phyloP scores from a whole-genome alignment of 805 yeast species.

The Monosporozyma aquatica region DNA sequence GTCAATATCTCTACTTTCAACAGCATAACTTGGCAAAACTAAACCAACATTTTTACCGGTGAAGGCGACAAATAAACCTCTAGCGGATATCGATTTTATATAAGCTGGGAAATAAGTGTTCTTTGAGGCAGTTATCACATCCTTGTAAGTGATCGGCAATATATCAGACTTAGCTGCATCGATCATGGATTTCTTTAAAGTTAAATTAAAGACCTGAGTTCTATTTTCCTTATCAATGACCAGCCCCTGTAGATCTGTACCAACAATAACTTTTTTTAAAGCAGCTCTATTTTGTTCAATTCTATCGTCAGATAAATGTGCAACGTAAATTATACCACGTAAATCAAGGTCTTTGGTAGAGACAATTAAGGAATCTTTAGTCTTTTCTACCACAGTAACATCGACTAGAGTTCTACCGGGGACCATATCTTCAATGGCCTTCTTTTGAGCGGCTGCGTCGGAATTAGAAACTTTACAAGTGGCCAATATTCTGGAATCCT shows the following conservation, averaged over 20 bases:
- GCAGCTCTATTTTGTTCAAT: slow-evolving; percentile 61
- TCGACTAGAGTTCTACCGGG: slow-evolving; percentile 56
- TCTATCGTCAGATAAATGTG: slow-evolving; percentile 71
- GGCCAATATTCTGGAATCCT: slow-evolving; percentile 49
- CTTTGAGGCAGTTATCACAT: slow-evolving; percentile 38
- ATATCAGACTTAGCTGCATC: slow-evolving; percentile 45
- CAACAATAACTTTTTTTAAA: slow-evolving; percentile 54
- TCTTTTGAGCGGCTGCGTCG: slow-evolving; percentile 38
- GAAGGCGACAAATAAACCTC: slow-evolving; percentile 78
- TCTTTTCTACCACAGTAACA: slow-evolving; percentile 61
- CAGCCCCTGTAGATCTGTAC: slow-evolving; percentile 49
- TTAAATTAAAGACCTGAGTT: slow-evolving; percentile 50
- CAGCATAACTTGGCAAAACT: slow-evolving; percentile 64
- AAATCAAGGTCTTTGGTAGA: slow-evolving; percentile 44
- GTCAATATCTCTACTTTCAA: slow-evolving; percentile 44
- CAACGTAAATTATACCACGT: slow-evolving; percentile 63
- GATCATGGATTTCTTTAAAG: slow-evolving; percentile 59
- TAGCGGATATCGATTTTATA: slow-evolving; percentile 65
- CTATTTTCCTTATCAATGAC: slow-evolving; percentile 58
- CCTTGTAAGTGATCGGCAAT: slow-evolving; percentile 54
- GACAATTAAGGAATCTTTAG: slow-evolving; percentile 62
- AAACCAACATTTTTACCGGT: slow-evolving; percentile 76
- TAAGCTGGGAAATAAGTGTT: slow-evolving; percentile 54
- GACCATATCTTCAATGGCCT: slow-evolving; percentile 38
- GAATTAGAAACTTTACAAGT: slow-evolving; percentile 63